These are phyloP conservation scores for Carex cristatella DNA, from an alignment of 176 grass and related monocot genomes.

Conservation along the genomic window DNA sequence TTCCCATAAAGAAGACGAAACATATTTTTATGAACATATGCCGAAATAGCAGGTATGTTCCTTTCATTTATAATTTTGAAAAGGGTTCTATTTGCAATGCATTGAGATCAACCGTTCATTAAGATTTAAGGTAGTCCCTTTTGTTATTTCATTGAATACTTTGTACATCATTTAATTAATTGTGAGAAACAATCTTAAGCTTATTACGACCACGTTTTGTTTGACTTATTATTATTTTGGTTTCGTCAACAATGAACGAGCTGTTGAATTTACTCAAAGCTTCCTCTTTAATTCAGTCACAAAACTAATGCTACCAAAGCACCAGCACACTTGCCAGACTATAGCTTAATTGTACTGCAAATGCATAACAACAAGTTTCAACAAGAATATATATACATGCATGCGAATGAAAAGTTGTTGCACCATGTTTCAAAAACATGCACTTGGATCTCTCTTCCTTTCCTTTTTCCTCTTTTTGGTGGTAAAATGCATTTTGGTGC, in stretches of 20 bases:
- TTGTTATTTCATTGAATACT: neutral
- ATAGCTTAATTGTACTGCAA: neutral
- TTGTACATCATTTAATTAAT: neutral
- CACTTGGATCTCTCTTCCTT: neutral
- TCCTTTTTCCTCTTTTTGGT: neutral
- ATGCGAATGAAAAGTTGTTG: neutral
- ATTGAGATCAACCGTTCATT: neutral
- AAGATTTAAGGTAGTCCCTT: neutral
- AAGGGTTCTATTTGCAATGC: no score
- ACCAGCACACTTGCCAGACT: neutral
- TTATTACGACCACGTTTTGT: neutral
- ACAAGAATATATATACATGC: neutral
- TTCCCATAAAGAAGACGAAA: neutral
- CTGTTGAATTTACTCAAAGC: neutral
- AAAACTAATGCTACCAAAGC: neutral
- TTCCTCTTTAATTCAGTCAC: no score
- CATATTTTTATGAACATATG: neutral
- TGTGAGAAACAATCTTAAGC: neutral
- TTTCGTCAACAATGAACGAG: neutral
- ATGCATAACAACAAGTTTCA: neutral
- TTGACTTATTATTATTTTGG: neutral
- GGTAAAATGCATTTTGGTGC: neutral
- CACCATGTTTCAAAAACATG: neutral
- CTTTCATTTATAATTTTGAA: neutral
- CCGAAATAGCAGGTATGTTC: neutral